Evolutionary conservation across 805 yeast genomes (phyloP), one percentile per base, ranked within the genome.

Genomic region (Saccharomyces mikatae): DNA sequence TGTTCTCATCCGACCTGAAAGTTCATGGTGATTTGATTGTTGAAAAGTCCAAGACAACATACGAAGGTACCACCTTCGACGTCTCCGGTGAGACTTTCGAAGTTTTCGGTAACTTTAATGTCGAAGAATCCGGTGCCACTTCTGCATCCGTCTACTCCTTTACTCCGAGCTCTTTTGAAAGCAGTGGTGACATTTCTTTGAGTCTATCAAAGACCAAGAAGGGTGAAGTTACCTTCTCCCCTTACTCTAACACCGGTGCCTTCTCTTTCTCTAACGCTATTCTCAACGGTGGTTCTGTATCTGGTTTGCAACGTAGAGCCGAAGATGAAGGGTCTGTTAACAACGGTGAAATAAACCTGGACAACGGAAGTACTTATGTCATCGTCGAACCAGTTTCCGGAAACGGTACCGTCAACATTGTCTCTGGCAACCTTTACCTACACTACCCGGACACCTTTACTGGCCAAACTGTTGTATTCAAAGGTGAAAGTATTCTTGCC

Each of bases 51-150:
- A 6, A 17, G 5, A 6, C 53, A 24, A 31, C 11, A 8, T 51
- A 51, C 41, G 36, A 41, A 30, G 53, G 53, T 46, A 51, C 53
- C 2, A 22, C 44, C 29, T 47, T 47, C 24, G 50, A 26, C n/a
- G 28, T 46, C 22, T 30, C 47, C 3, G 53, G 53, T n/a, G 30
- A 17, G 10, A 31, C 9, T 5, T 47, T 51, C 8, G 22, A 13
- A 9, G 29, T 21, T 21, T 22, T 32, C 5, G 53, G 53, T 46
- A 8, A 8, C n/a, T 46, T 51, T 28, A 21, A 24, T 17, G 26
- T 26, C 2, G 50, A 51, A 22, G 53, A 51, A n/a, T 22, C 31
- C 1, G 53, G 29, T 13, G 53, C 53, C 22, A 13, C 30, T 14
- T 51, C 53, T 11, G 31, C 53, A 13, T 51, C 53, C 13, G 14